Base-by-base conservation (phyloP, 176 grass and related monocot species). In the Phoenix dactylifera region DNA sequence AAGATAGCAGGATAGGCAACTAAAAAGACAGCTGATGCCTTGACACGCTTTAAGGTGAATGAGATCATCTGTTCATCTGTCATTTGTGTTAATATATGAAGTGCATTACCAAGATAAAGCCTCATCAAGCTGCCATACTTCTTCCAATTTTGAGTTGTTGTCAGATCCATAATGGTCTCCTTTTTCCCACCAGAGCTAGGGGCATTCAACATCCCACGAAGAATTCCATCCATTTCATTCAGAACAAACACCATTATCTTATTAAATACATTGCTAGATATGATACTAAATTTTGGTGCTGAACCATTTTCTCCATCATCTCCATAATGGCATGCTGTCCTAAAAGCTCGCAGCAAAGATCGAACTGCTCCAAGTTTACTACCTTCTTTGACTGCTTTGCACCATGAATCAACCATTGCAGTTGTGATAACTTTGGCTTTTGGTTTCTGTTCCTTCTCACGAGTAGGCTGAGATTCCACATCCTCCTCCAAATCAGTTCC, bases 31-130 rank as follows among this genome's bases (percentile, higher is more conserved):
- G 80, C 77, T 56, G 92, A 97, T 59, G 83, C 80, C 69, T 86
- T 97, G 24, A 90, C 73, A 72, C 87, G 83, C 53, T 85, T 86
- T 72, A 95, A 67, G 30, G 90, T 89, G 81, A 86, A 95, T 62
- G 82, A 78, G 51, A 97, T 85, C 92, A 97, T 97, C 55, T 90
- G 83, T 32, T 97, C 92, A 75, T 97, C 83, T 39, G 92, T 97
- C 87, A 97, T 90, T 56, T 97, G 83, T 56, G 79, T 97, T 74
- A 97, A 68, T 75, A 97, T 90, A 87, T 88, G 80, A 55, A 90
- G 85, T 50, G 86, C 87, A 53, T 85, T 97, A 49, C 66, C 66
- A 75, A 97, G 86, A 85, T 88, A 97, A n/a, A 85, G 61, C 66
- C 81, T 81, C 87, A 97, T 85, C 54, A 97, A 81, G 64, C 74